A percentile compares a stretch with the other conserved stretches of the same genome.
phyloP scores from a whole-genome alignment of 1,139 yeast species.

The Sugiyamaella grinbergsii region DNA sequence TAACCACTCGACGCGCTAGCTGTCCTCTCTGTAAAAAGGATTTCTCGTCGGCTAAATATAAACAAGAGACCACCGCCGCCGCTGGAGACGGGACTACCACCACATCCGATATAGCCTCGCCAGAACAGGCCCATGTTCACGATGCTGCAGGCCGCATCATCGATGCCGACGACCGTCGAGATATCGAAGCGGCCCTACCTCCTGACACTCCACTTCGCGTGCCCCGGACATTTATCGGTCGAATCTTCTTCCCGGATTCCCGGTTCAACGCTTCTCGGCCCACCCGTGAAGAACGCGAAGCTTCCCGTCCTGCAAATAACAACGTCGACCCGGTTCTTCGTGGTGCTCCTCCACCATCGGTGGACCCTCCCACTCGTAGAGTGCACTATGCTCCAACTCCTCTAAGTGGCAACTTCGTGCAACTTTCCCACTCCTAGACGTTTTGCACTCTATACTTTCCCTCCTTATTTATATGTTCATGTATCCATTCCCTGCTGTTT shows the following conservation, averaged over 20 bases:
- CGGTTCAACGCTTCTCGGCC: neutral
- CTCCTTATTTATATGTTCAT: slow-evolving; percentile 2
- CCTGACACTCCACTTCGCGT: slow-evolving; percentile 7
- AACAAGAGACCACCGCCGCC: slow-evolving; percentile 18
- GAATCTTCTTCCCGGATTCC: slow-evolving; percentile 8
- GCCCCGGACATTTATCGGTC: slow-evolving; percentile 10
- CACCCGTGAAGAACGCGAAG: neutral
- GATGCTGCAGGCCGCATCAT: slow-evolving; percentile 6
- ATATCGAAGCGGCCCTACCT: slow-evolving; percentile 11
- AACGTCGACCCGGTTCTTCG: slow-evolving; percentile 3
- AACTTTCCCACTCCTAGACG: slow-evolving; percentile 1
- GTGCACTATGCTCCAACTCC: slow-evolving; percentile 14
- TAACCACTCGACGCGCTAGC: slow-evolving; percentile 70
- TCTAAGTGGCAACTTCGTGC: neutral
- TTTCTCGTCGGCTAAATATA: slow-evolving; percentile 24
- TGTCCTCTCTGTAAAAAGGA: slow-evolving; percentile 76
- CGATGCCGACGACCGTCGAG: slow-evolving; percentile 11
- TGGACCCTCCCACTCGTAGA: slow-evolving; percentile 3
- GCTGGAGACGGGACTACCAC: slow-evolving; percentile 12
- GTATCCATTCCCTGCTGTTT: slow-evolving; percentile 6
- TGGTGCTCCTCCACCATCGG: slow-evolving; percentile 13
- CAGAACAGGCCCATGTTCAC: slow-evolving; percentile 18
- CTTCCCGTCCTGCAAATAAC: too few species aligned
- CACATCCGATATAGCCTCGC: slow-evolving; percentile 2
- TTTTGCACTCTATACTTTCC: neutral